These are phyloP conservation scores for Croton setiger DNA, from an alignment of 441 rosid species.

Conservation along the genomic window DNA sequence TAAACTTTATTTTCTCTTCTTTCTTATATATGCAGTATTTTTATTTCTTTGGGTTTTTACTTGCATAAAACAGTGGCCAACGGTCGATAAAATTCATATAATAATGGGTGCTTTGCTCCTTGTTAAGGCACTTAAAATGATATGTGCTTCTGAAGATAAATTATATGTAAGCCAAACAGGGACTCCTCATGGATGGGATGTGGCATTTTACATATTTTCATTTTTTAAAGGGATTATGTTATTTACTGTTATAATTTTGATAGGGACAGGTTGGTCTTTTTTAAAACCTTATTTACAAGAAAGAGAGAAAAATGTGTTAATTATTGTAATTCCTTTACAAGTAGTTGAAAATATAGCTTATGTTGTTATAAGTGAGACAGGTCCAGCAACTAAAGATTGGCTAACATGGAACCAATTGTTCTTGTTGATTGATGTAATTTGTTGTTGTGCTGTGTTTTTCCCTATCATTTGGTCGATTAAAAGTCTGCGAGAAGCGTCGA, in stretches of 20 bases:
- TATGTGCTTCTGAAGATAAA: conserved; percentile 51
- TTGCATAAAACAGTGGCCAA: conserved; percentile 33
- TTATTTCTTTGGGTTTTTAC: conserved; percentile 31
- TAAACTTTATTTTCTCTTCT: conserved; percentile 32
- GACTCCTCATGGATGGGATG: conserved; percentile 67
- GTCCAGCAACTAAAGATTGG: conserved; percentile 51
- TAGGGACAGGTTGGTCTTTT: conserved; percentile 66
- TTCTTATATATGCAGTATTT: conserved; percentile 31
- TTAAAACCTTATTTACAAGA: conserved; percentile 58
- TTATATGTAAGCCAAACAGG: conserved; percentile 41
- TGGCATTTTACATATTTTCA: conserved; percentile 53
- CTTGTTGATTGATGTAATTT: conserved; percentile 43
- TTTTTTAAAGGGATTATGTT: conserved; percentile 56
- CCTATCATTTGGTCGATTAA: conserved; percentile 56
- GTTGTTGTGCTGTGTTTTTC: conserved; percentile 54
- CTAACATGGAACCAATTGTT: conserved; percentile 54
- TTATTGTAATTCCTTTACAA: conserved; percentile 50
- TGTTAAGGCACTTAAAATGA: conserved; percentile 50
- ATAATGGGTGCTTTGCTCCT: conserved; percentile 48
- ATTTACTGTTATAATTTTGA: conserved; percentile 54
- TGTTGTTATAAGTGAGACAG: conserved; percentile 44
- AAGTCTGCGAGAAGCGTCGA: conserved; percentile 44
- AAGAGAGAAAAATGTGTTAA: conserved; percentile 50
- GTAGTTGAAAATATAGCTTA: conserved; percentile 55
- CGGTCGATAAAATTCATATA: conserved; percentile 45